Base-by-base conservation (phyloP, 2,329 filamentous ascomycete genomes). In the Gaeumannomyces tritici region DNA sequence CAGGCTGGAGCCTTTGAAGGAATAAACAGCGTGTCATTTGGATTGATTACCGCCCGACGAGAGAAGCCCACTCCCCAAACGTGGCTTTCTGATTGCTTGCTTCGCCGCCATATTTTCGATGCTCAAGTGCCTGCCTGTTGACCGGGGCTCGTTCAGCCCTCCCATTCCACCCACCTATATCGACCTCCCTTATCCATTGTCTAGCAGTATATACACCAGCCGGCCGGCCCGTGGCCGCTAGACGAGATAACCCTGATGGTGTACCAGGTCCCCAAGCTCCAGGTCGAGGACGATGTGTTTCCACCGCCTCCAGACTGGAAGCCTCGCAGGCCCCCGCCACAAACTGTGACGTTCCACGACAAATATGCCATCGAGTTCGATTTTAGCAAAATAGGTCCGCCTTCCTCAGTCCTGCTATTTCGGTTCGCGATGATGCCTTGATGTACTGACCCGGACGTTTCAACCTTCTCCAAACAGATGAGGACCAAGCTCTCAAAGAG, bases 351-450 rank as follows among this genome's bases (percentile, higher is more conserved):
- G 27, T 68, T 66, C 61, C 62, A 65, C 47, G 67, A 68, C 64
- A 67, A 88, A 73, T 88, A 87, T 75, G 84, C 88, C 61, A 76
- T 89, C 61, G 79, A 79, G 68, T 89, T 83, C 69, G 75, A 81
- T 33, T 86, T 86, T 68, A 75, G 77, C 42, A 78, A 81, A 59
- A 75, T 78, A 42, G 81, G 84, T 84, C 74, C 66, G 77, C 65
- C 67, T 5, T 51, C 72, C 26, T 12, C 28, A 18, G 26, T 35
- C 29, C 56, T 15, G 4, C 56, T 12, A 9, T 24, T 58, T 21
- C 33, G 6, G 33, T 15, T 35, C 13, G 4, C 18, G 33, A 15
- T 5, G 33, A 59, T 24, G n/a, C 26, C 26, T 33, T 11, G 57
- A 21, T 27, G 21, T 26, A 26, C 57, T 59, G 31, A 59, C 31